Base-by-base conservation (phyloP, 2,329 filamentous ascomycete species). In the Didymella keratinophila region DNA sequence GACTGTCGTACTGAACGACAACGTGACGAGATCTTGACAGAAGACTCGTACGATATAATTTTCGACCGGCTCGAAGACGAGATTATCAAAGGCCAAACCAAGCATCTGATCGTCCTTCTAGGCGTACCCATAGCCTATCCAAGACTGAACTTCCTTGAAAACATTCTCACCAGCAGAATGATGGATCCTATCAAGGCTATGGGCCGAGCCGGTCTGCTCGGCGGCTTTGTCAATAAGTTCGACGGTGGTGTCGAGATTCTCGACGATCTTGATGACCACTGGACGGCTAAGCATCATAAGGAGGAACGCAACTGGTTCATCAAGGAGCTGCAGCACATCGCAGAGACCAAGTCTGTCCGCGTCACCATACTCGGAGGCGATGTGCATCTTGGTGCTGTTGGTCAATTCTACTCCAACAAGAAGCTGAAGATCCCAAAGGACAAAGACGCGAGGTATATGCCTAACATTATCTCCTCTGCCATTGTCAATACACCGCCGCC, bases 231-330 rank as follows among this genome's bases (percentile, higher is more conserved):
- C 37, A 97, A 97, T 79, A 90, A 90, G 66, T 93, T 97, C 67
- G 93, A 97, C 71, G 93, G 92, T 21, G 92, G 92, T 18, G 90
- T 95, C 6, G 95, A 98, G 76, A 91, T 98, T 14, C 81, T 96
- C 27, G 93, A 97, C 72, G 93, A 96, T 69, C 80, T 97, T 10
- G 94, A 97, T 73, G 95, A 98, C 76, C 94, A 99, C 74, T 99
- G 95, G 95, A 97, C 94, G 0, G 92, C 94, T 36, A 96, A 92
- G 73, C 91, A 93, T 72, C 93, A 98, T 80, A 99, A 98, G 75
- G 84, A 87, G 25, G 95, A 99, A 78, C 87, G 95, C 49, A 91
- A 89, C 62, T 89, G 91, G 76, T 83, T 98, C 62, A 87, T 99
- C 39, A 90, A 95, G 73, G 93, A 97, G 69, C 81, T 99, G 25